Conservation (phyloP, 2,329 filamentous ascomycete species). For the Claviceps africana region DNA sequence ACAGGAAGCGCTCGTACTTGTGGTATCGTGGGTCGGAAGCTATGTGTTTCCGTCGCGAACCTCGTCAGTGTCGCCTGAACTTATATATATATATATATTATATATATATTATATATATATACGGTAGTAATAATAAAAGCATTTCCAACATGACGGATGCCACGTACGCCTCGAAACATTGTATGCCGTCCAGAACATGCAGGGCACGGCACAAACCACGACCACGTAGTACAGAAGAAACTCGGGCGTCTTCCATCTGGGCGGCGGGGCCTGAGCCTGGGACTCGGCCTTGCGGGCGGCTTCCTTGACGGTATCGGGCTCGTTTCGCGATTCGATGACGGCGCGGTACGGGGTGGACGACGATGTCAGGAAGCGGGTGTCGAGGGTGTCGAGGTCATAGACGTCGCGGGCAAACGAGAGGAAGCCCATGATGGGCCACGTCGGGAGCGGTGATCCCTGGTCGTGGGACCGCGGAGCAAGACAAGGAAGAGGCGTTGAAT, state of each 20-base stretch:
- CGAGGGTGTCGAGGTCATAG: slow-evolving; percentile 51
- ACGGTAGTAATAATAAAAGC: no score
- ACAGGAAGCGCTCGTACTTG: slow-evolving; percentile 57
- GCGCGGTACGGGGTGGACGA: slow-evolving; percentile 53
- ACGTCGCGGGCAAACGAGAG: slow-evolving; percentile 34
- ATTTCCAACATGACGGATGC: neutral
- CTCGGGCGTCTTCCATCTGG: slow-evolving; percentile 77
- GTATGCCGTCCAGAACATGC: slow-evolving; percentile 85
- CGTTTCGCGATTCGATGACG: slow-evolving; percentile 36
- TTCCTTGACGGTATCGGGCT: slow-evolving; percentile 22
- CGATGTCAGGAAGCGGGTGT: slow-evolving; percentile 52
- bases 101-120: no score
- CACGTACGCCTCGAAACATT: slow-evolving; percentile 67
- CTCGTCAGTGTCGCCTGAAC: neutral
- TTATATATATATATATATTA: neutral
- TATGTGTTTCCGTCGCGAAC: slow-evolving; percentile 19
- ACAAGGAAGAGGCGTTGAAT: no score
- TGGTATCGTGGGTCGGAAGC: slow-evolving; percentile 69
- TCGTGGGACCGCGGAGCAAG: neutral
- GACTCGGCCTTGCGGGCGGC: slow-evolving; percentile 23
- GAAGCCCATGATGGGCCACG: slow-evolving; percentile 24
- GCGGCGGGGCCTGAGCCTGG: slow-evolving; percentile 34
- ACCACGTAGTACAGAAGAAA: slow-evolving; percentile 69
- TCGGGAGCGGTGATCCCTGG: neutral
- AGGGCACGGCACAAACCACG: slow-evolving; percentile 52